These are phyloP conservation scores for Trifolium fragiferum DNA, from an alignment of 306 rosid species.

Conservation along the genomic window DNA sequence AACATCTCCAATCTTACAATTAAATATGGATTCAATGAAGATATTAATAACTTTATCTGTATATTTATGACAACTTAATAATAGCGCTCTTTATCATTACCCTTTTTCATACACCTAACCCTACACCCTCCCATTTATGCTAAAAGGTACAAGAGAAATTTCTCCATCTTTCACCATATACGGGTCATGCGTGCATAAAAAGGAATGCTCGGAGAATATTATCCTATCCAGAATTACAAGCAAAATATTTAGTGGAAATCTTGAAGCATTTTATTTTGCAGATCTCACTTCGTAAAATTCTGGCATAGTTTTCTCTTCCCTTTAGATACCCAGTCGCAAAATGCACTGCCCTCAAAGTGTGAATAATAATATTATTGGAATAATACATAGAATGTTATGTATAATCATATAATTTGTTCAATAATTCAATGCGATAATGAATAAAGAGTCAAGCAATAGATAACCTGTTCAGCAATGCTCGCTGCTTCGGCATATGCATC, in stretches of 20 bases:
- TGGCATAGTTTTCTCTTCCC: conserved; percentile 4
- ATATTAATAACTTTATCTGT: conserved; percentile 13
- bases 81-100: conserved; percentile 17
- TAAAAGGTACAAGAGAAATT: neutral
- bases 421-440: conserved; percentile 8
- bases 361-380: conserved; percentile 5
- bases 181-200: conserved; percentile 8
- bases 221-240: conserved; percentile 4
- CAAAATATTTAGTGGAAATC: conserved; percentile 15
- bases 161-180: conserved; percentile 12
- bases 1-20: conserved; percentile 22
- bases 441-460: conserved; percentile 27
- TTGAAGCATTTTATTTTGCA: conserved; percentile 12
- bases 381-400: too few species aligned
- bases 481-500: conserved; percentile 99
- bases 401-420: neutral
- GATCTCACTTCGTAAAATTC: conserved; percentile 28
- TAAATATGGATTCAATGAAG: conserved; percentile 27
- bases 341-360: neutral
- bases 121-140: conserved; percentile 9
- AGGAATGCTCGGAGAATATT: conserved; percentile 12
- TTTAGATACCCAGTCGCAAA: conserved; percentile 12
- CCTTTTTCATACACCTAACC: conserved; percentile 5
- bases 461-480: conserved; percentile 99
- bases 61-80: conserved; percentile 20